These are phyloP conservation scores for Rosa hybrid DNA, from an alignment of 331 rosid species.

Conservation along the genomic window DNA sequence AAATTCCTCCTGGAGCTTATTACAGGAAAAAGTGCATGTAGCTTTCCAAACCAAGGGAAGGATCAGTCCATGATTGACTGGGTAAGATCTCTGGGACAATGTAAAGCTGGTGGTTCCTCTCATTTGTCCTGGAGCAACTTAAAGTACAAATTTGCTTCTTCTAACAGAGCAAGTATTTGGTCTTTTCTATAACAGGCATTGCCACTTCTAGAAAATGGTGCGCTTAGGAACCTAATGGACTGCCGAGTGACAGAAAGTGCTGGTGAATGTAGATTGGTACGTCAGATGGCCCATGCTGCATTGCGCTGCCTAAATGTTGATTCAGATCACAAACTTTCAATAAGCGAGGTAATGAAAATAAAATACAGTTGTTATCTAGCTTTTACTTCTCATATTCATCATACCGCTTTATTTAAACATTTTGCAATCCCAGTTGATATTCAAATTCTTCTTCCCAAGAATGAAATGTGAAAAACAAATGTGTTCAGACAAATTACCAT, in stretches of 20 bases:
- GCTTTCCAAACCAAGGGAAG: conserved; percentile 15
- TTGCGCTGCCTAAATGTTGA: conserved; percentile 24
- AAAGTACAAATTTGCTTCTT: too few relatives aligned
- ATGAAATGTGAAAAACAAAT: neutral
- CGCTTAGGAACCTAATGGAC: conserved; percentile 23
- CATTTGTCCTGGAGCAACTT: neutral
- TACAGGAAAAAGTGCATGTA: neutral
- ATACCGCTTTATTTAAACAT: neutral
- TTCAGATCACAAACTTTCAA: conserved; percentile 18
- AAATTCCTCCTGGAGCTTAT: conserved; percentile 31
- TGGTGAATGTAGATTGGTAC: conserved; percentile 17
- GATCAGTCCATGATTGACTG: conserved; percentile 27
- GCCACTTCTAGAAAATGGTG: conserved; percentile 27
- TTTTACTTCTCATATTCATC: neutral
- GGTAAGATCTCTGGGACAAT: conserved; percentile 23
- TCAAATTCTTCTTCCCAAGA: neutral
- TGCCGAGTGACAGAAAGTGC: conserved; percentile 21
- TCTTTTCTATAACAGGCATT: conserved; percentile 21
- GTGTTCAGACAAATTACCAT: neutral
- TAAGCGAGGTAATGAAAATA: conserved; percentile 26
- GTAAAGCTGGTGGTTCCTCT: neutral
- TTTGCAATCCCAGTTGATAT: neutral
- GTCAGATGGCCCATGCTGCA: conserved; percentile 30
- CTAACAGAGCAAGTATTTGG: neutral
- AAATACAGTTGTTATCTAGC: neutral